Evolutionary conservation across 768 basidiomycete genomes (phyloP).

Genomic region (Mycena leptocephala): DNA sequence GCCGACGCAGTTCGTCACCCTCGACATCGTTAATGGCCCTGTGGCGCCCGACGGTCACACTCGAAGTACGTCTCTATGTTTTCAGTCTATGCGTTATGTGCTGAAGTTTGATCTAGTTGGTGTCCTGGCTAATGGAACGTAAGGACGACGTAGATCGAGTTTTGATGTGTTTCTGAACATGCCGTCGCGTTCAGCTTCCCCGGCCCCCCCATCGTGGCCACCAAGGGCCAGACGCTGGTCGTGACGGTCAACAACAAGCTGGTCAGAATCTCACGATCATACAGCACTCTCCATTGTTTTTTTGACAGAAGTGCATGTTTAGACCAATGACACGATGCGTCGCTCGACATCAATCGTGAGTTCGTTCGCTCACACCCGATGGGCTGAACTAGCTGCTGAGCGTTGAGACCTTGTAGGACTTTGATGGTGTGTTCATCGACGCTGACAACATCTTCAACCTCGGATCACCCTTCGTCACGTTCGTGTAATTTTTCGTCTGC

Average conservation of each 20-base stretch:
- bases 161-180: neutral
- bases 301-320: neutral
- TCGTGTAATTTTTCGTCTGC: neutral
- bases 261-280: neutral
- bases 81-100: no score
- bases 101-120: neutral
- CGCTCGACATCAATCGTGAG: constrained; percentile 7
- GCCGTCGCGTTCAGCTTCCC: constrained; percentile 19
- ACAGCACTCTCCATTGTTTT: neutral
- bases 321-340: constrained; percentile 21
- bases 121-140: constrained; percentile 21
- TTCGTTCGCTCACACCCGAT: neutral
- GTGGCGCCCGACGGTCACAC: neutral
- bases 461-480: constrained; percentile 23
- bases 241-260: constrained; percentile 33
- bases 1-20: constrained; percentile 6
- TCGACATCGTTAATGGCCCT: neutral
- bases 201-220: constrained; percentile 24
- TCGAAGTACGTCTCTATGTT: neutral
- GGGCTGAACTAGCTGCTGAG: neutral
- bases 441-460: constrained; percentile 1
- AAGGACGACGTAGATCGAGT: neutral
- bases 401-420: neutral
- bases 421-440: constrained; percentile 23
- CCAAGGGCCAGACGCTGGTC: constrained; percentile 13